Evolutionary conservation across 1,284 basidiomycete species (phyloP).

Genomic region (Caloboletus firmus): DNA sequence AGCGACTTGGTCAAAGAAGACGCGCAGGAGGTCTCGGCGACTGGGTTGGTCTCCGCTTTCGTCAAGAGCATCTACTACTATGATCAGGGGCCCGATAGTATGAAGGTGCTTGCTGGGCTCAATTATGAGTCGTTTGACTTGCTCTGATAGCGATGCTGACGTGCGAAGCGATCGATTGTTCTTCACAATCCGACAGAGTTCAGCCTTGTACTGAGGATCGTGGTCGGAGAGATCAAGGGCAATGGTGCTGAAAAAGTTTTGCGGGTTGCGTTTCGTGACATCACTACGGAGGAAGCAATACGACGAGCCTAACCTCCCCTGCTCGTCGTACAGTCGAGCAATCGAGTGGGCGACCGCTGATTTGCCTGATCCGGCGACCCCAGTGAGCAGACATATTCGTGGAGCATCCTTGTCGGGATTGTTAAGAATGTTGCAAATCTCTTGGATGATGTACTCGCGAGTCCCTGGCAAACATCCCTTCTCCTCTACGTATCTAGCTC

Average conservation of each 20-base stretch:
- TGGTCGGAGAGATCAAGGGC: conserved; percentile 24
- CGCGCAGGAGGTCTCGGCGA: conserved; percentile 12
- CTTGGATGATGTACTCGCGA: conserved; percentile 14
- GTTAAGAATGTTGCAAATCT: conserved; percentile 20
- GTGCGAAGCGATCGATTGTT: conserved; percentile 23
- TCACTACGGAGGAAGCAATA: conserved; percentile 23
- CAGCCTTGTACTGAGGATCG: conserved; percentile 16
- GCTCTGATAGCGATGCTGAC: conserved; percentile 17
- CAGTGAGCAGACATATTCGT: conserved; percentile 23
- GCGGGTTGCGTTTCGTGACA: conserved; percentile 17
- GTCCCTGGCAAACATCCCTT: conserved; percentile 24
- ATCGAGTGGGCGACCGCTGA: conserved; percentile 24
- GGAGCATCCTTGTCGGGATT: conserved; percentile 8
- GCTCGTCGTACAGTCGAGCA: conserved; percentile 23
- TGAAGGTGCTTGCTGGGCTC: conserved; percentile 16
- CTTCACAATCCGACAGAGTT: conserved; percentile 11
- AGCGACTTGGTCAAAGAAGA: conserved; percentile 11
- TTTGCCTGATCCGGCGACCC: conserved; percentile 23
- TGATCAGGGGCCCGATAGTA: conserved; percentile 17
- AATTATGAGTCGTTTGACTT: conserved; percentile 18
- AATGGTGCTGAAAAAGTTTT: conserved; percentile 26
- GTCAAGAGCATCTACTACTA: conserved; percentile 24
- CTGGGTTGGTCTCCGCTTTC: conserved; percentile 23
- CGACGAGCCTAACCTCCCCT: conserved; percentile 21
- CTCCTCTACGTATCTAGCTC: conserved; percentile 21